These are phyloP conservation scores for Ustilago lituana DNA, from an alignment of 1,284 basidiomycete species.

Conservation along the genomic window DNA sequence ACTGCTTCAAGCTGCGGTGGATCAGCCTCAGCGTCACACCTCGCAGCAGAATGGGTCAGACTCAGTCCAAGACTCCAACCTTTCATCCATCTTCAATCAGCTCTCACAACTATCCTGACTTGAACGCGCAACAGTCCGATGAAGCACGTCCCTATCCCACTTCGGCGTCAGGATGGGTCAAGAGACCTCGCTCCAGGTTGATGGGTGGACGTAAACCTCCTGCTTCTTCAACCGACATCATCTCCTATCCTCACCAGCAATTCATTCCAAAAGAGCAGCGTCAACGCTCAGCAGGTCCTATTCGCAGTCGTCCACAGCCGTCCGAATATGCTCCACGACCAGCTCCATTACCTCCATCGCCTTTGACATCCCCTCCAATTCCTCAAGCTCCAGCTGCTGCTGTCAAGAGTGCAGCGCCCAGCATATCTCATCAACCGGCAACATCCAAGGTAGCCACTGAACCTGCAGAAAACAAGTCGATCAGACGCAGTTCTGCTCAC, in stretches of 20 bases:
- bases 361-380: neutral
- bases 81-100: constrained; percentile 6
- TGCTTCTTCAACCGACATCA: constrained; percentile 1
- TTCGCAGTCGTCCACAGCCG: constrained; percentile 12
- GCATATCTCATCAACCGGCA: neutral
- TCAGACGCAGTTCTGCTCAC: constrained; percentile 4
- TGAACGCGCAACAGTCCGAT: neutral
- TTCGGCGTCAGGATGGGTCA: constrained; percentile 22
- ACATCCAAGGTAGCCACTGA: neutral
- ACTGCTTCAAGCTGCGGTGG: too few species aligned
- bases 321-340: constrained; percentile 11
- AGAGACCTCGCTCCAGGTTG: constrained; percentile 10
- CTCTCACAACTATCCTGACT: constrained; percentile 1
- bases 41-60: constrained; percentile 33
- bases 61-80: constrained; percentile 12
- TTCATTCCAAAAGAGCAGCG: constrained; percentile 23
- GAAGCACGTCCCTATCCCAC: constrained; percentile 7
- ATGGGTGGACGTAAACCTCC: neutral
- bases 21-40: too few species aligned
- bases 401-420: too few species aligned
- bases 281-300: constrained; percentile 19
- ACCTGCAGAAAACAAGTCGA: neutral
- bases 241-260: constrained; percentile 7
- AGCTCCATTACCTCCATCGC: neutral
- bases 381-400: neutral